phyloP scores from a whole-genome alignment of 1,139 yeast genomes.

The Candida sp. region DNA sequence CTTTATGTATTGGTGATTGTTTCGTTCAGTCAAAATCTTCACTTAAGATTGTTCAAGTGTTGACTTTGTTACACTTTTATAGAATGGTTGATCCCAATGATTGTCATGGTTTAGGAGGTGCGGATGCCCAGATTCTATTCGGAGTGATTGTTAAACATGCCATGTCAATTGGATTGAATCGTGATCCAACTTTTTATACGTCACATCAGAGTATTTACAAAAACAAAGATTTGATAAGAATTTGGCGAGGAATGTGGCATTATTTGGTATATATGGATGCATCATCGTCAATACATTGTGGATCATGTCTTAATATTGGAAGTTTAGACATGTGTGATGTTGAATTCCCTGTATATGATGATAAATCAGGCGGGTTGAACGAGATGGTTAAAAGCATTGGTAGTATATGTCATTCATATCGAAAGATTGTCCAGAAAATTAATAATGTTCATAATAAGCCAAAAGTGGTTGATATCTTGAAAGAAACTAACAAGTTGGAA shows the following conservation, averaged over 20 bases:
- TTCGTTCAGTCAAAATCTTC: constrained; percentile 26
- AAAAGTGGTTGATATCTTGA: constrained; percentile 32
- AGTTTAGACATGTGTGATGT: constrained; percentile 32
- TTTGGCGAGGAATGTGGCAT: constrained; percentile 42
- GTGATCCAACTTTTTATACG: constrained; percentile 36
- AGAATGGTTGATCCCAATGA: constrained; percentile 40
- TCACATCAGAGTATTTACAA: constrained; percentile 30
- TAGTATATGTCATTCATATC: constrained; percentile 24
- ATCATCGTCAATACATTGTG: constrained; percentile 29
- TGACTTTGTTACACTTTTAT: constrained; percentile 32
- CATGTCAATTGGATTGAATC: constrained; percentile 38
- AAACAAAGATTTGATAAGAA: constrained; percentile 21
- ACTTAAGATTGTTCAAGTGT: constrained; percentile 29
- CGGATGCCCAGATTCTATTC: constrained; percentile 37
- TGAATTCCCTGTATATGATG: constrained; percentile 17
- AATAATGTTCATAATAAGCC: constrained; percentile 30
- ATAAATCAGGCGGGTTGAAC: constrained; percentile 16
- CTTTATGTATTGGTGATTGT: constrained; percentile 31
- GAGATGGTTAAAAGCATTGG: constrained; percentile 12
- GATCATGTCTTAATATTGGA: constrained; percentile 26
- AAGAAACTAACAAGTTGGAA: constrained; percentile 38
- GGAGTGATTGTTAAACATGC: constrained; percentile 41
- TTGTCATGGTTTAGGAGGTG: constrained; percentile 42
- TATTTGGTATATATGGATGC: constrained; percentile 32
- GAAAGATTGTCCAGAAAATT: constrained; percentile 27